phyloP scores from a whole-genome alignment of 495 filamentous ascomycete species.

The Evernia prunastri region DNA sequence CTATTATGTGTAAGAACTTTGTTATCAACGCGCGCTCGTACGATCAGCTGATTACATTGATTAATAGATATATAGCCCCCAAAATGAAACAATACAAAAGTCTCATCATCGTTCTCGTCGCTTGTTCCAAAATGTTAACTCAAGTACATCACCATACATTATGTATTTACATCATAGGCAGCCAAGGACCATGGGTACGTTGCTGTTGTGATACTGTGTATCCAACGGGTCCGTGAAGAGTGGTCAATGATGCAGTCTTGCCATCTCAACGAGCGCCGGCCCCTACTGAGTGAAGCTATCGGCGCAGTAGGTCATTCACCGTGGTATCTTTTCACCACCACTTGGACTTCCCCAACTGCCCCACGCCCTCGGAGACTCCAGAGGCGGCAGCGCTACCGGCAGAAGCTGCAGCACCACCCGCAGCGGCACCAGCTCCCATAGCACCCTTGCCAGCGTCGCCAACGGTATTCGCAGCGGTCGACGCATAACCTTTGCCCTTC shows the following conservation, averaged over 20 bases:
- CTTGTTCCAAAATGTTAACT: neutral
- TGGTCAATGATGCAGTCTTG: neutral
- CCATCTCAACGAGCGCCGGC: neutral
- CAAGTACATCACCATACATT: no score
- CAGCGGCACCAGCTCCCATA: neutral
- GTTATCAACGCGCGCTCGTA: no score
- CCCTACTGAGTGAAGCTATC: neutral
- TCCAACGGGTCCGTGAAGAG: neutral
- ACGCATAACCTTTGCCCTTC: neutral
- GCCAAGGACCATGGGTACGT: no score
- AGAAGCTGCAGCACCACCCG: slow-evolving; percentile 2
- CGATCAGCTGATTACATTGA: no score
- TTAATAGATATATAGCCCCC: neutral
- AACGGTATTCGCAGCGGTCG: neutral
- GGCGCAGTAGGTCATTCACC: neutral
- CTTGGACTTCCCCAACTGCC: slow-evolving; percentile 6
- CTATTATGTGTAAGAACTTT: no score
- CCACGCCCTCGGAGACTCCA: neutral
- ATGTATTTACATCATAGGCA: no score
- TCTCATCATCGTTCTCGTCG: neutral
- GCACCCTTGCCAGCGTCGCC: slow-evolving; percentile 8
- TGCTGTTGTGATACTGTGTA: neutral
- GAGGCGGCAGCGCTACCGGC: slow-evolving; percentile 4
- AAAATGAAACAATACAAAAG: neutral
- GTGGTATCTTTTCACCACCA: slow-evolving; percentile 4